Evolutionary conservation across 1,139 yeast species (phyloP).

Genomic region (Saccharomyces pastorianus): DNA sequence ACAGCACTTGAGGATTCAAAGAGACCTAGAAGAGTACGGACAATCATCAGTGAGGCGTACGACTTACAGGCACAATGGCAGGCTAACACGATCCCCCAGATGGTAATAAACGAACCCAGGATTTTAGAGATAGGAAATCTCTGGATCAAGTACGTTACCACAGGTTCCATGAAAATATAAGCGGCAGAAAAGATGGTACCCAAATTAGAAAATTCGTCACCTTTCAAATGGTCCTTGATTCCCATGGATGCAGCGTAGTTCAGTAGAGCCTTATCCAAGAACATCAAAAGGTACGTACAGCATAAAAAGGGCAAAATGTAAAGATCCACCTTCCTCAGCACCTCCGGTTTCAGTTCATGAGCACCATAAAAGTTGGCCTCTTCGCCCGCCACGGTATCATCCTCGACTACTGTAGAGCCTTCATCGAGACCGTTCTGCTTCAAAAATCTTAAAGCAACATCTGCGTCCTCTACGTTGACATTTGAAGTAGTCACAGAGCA

Average conservation of each 20-base stretch:
- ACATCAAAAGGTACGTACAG: slow-evolving; percentile 42
- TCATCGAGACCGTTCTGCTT: slow-evolving; percentile 12
- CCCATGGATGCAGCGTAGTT: slow-evolving; percentile 49
- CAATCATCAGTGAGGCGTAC: slow-evolving; percentile 45
- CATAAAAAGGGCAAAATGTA: slow-evolving; percentile 41
- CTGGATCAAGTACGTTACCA: slow-evolving; percentile 45
- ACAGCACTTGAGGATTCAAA: slow-evolving; percentile 53
- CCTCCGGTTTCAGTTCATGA: slow-evolving; percentile 20
- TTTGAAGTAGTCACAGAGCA: slow-evolving; percentile 1
- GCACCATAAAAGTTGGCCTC: slow-evolving; percentile 20
- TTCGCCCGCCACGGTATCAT: slow-evolving; percentile 1
- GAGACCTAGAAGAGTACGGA: slow-evolving; percentile 46
- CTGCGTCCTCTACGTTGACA: slow-evolving; percentile 12
- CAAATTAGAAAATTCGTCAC: slow-evolving; percentile 43
- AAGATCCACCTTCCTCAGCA: slow-evolving; percentile 37
- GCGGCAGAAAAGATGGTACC: slow-evolving; percentile 52
- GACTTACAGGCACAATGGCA: slow-evolving; percentile 43
- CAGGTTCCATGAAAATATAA: slow-evolving; percentile 49
- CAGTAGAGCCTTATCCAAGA: slow-evolving; percentile 42
- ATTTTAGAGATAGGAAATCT: slow-evolving; percentile 47
- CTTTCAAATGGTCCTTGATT: slow-evolving; percentile 36
- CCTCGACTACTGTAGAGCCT: slow-evolving; percentile 2
- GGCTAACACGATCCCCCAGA: slow-evolving; percentile 47
- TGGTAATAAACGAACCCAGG: slow-evolving; percentile 37
- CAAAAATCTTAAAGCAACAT: slow-evolving; percentile 25